Evolutionary conservation across 345 rosid genomes (phyloP).

Genomic region (Melastoma malabathricum): DNA sequence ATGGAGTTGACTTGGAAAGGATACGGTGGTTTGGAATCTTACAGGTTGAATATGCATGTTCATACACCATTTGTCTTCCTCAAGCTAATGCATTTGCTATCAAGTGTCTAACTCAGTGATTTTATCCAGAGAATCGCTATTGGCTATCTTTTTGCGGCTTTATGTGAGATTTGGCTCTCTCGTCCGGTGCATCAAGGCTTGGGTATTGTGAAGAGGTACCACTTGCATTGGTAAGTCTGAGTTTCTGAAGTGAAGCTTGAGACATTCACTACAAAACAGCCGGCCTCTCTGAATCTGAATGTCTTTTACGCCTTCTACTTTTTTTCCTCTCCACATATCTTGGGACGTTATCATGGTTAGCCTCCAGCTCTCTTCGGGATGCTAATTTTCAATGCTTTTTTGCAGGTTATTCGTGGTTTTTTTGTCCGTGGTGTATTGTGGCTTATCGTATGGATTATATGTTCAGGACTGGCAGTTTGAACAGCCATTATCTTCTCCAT

Average conservation of each 20-base stretch:
- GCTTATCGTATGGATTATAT: slow-evolving; percentile 25
- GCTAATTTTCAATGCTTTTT: slow-evolving; percentile 1
- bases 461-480: slow-evolving; percentile 39
- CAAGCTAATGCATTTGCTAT: too few relatives aligned
- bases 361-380: too few relatives aligned
- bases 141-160: slow-evolving; percentile 27
- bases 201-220: slow-evolving; percentile 16
- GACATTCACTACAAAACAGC: too few relatives aligned
- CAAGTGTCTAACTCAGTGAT: too few relatives aligned
- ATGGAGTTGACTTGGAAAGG: slow-evolving; percentile 30
- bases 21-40: slow-evolving; percentile 39
- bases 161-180: slow-evolving; percentile 38
- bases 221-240: slow-evolving; percentile 25
- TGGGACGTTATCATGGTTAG: not conserved
- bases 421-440: slow-evolving; percentile 20
- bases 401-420: slow-evolving; percentile 21
- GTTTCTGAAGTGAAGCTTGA: not conserved
- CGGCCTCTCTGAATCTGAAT: too few relatives aligned
- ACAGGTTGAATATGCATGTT: slow-evolving; percentile 19
- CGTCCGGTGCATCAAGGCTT: slow-evolving; percentile 9
- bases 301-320: not conserved
- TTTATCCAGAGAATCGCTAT: slow-evolving; percentile 30
- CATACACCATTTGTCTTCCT: not conserved
- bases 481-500: slow-evolving; percentile 4
- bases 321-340: not conserved